Evolutionary conservation across 352 stramenopile genomes (phyloP), one percentile per base, ranked within the genome.

Genomic region (Globisporangium cederbergense): DNA sequence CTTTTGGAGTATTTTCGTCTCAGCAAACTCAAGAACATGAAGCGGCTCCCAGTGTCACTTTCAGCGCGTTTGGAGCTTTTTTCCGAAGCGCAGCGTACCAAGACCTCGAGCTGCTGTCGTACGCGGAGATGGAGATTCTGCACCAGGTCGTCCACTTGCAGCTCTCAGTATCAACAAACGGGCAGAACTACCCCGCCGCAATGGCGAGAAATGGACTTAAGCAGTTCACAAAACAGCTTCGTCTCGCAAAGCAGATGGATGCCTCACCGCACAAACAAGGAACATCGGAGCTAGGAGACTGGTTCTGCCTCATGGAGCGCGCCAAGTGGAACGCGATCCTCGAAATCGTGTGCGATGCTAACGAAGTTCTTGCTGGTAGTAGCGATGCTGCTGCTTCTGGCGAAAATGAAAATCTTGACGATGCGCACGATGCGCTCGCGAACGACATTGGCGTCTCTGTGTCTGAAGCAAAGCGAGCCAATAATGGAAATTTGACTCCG

Each of bases 101-200:
- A 32, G 38, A 54, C 18, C 34, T 49, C 10, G 25, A 25, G n/a
- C 3, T 54, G 16, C 40, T 67, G 10, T 76, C 63, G 2, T 22
- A 38, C 2, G 18, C 68, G 2, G 63, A 73, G 16, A 11, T 78
- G 25, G 64, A 77, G 36, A 58, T 75, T 9, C 32, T 65, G 7
- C 65, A 71, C 22, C 40, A 72, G n/a, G n/a, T 74, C 20, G 71
- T 77, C 18, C 59, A 73, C 34, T 32, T 79, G 3, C 43, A 64
- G 30, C n/a, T 45, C 30, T 40, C 34, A 8, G 5, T 32, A 25
- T 8, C 34, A 22, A 2, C 42, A 43, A n/a, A 20, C 22, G 34
- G n/a, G 2, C 3, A n/a, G 36, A 38, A 16, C 30, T 45, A 18
- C 16, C 30, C 52, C n/a, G 16, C 45, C 10, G 22, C 36, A 18